phyloP scores from a whole-genome alignment of 495 filamentous ascomycete species.

The Aspergillus coremiiformis region DNA sequence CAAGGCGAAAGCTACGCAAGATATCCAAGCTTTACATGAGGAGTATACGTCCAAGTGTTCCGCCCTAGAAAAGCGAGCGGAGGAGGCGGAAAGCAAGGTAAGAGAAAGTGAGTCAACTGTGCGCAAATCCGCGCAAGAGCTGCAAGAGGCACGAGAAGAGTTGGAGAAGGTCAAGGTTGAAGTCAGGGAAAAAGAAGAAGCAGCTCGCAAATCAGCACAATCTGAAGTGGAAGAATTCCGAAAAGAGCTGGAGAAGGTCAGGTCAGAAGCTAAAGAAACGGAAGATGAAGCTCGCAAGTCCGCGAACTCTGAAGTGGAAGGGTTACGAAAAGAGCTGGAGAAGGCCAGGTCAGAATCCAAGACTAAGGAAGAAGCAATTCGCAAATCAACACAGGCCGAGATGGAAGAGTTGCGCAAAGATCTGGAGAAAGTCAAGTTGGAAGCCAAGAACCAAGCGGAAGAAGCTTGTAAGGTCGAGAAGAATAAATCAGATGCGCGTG shows the following conservation, averaged over 20 bases:
- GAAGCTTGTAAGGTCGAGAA: slow-evolving; percentile 23
- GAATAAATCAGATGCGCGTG: slow-evolving; percentile 34
- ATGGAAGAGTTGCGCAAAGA: neutral
- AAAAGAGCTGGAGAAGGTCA: slow-evolving; percentile 76
- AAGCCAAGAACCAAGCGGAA: slow-evolving; percentile 28
- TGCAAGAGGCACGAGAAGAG: slow-evolving; percentile 16
- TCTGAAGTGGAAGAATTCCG: slow-evolving; percentile 74
- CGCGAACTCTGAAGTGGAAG: slow-evolving; percentile 35
- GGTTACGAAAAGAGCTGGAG: slow-evolving; percentile 8
- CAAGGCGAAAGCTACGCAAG: slow-evolving; percentile 43
- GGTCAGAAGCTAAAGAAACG: slow-evolving; percentile 70
- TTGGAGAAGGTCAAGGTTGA: slow-evolving; percentile 14
- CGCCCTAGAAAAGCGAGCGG: slow-evolving; percentile 39
- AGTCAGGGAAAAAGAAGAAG: slow-evolving; percentile 1
- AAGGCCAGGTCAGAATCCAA: slow-evolving; percentile 18
- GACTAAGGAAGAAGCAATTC: slow-evolving; percentile 18
- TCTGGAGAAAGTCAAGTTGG: slow-evolving; percentile 21
- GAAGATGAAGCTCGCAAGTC: slow-evolving; percentile 61
- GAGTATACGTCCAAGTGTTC: slow-evolving; percentile 44
- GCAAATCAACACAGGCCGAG: slow-evolving; percentile 45
- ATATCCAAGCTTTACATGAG: slow-evolving; percentile 50
- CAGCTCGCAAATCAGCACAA: slow-evolving; percentile 54
- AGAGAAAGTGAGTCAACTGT: slow-evolving; percentile 22
- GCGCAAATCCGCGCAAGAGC: slow-evolving; percentile 14
- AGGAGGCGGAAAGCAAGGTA: slow-evolving; percentile 38